Evolutionary conservation across 1,284 basidiomycete species (phyloP), one percentile per base, ranked within the genome.

Genomic region (Fistulinella cinereoalba): DNA sequence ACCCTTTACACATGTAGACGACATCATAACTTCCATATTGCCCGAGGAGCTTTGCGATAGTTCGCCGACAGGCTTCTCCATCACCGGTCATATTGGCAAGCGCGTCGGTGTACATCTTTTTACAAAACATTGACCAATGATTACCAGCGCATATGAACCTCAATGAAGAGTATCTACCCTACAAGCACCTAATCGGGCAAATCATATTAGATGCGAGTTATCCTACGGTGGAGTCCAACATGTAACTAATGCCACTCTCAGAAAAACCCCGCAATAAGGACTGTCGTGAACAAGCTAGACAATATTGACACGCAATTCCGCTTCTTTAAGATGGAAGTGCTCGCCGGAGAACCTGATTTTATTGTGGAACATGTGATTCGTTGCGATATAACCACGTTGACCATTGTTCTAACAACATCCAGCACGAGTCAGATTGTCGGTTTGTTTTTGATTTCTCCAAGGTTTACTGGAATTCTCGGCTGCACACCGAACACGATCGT

Each of bases 381-480:
- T 43, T 31, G 4, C 25, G 24, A 18, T 38, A 3, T 31, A 23
- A 21, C 25, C 15, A 6, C 15, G 36, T 36, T 22, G 16, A 1
- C 23, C 37, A 33, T 25, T 11, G 11, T 43, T 27, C 40, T 50
- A 5, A 52, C 43, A 16, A 10, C 19, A 36, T 27, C 41, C 60
- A 95, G 90, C 77, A 77, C 53, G 93, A 97, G 71, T 81, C 83
- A 7, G 80, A 84, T 54, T 98, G 94, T 67, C 72, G 71, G 13
- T 99, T 98, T 67, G 85, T 80, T 0, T 98, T 99, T 58, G 95
- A 99, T 65, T 99, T 99, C 62, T 85, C 89, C 9, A 77, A 84
- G 57, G 97, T 99, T 3, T 99, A 99, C 69, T 99, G 95, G 94
- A 99, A 99, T 71, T 96, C 94, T 16, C 82, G 97, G 16, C 70